Evolutionary conservation across 208 protist genomes (phyloP).

Genomic region (Leishmania tropica): DNA sequence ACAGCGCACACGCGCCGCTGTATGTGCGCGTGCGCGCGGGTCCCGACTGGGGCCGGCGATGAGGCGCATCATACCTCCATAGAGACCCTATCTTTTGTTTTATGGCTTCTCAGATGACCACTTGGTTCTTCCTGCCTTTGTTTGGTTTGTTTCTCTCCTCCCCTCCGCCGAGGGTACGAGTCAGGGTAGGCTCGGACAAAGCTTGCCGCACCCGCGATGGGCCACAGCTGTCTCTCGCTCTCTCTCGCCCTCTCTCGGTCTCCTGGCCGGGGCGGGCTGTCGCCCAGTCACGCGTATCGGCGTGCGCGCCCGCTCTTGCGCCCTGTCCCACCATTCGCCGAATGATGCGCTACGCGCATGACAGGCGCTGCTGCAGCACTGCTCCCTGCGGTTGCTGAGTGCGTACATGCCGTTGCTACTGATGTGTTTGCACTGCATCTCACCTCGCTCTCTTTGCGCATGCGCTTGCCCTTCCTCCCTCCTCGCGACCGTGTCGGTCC

Average conservation of each 20-base stretch:
- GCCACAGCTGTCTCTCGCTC: no score
- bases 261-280: no score
- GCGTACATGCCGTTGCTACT: neutral
- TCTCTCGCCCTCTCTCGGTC: no score
- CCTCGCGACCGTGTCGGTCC: neutral
- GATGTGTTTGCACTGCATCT: neutral
- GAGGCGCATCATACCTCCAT: conserved; percentile 18
- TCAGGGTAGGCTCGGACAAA: conserved; percentile 22
- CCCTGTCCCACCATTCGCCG: neutral
- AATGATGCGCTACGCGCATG: neutral
- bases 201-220: neutral
- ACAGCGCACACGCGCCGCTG: neutral
- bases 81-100: conserved; percentile 27
- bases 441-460: neutral
- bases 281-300: neutral
- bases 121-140: conserved; percentile 17
- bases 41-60: neutral
- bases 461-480: neutral
- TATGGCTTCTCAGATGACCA: neutral
- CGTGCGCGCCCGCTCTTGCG: neutral
- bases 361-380: neutral
- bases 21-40: neutral
- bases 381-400: neutral
- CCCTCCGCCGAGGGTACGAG: conserved; percentile 17
- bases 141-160: neutral